Evolutionary conservation across 2,329 filamentous ascomycete genomes (phyloP), one percentile per base, ranked within the genome.

Genomic region (Ustulina deusta): DNA sequence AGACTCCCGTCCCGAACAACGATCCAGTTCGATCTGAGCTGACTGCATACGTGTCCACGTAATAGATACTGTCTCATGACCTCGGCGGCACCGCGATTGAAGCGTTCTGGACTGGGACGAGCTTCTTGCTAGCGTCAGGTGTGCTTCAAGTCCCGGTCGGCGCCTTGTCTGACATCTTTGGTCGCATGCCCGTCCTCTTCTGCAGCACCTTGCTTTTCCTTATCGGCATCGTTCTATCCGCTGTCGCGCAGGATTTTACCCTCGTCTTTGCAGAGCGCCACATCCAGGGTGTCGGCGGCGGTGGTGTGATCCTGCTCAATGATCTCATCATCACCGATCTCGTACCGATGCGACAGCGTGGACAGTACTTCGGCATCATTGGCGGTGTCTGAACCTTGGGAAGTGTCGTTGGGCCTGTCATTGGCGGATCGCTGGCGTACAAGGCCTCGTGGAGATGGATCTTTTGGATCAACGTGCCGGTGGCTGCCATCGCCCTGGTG

Each of bases 381-480:
- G 44, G 44, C 44, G 17, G 17, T 25, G 10, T 22, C 20, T 48
- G 44, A 15, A 15, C 44, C 6, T 11, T 48, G 9, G 44, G 44
- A 4, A 25, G n/a, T 7, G 20, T 48, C 6, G 20, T 25, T 4
- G 44, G 44, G 44, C 44, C 44, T 20, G 17, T 48, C 2, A 48
- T 48, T 22, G 44, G 44, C 10, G 44, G 44, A 4, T 20, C 44
- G 44, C 10, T 48, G n/a, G 20, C 44, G 3, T 20, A 48, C n/a
- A 48, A 48, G 17, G 44, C 20, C n/a, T 22, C 44, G 17, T 48
- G 44, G 44, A 20, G 44, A 48, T 48, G 44, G 44, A 48, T 48
- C 17, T 48, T 48, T 11, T 48, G 44, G 44, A 22, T 48, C 20
- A 48, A 48, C 20, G n/a, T 48, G 44, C 44, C 44, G 20, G n/a